These are phyloP conservation scores for Toxoplasma gondii DNA, from an alignment of 169 alveolate species.

Conservation along the genomic window DNA sequence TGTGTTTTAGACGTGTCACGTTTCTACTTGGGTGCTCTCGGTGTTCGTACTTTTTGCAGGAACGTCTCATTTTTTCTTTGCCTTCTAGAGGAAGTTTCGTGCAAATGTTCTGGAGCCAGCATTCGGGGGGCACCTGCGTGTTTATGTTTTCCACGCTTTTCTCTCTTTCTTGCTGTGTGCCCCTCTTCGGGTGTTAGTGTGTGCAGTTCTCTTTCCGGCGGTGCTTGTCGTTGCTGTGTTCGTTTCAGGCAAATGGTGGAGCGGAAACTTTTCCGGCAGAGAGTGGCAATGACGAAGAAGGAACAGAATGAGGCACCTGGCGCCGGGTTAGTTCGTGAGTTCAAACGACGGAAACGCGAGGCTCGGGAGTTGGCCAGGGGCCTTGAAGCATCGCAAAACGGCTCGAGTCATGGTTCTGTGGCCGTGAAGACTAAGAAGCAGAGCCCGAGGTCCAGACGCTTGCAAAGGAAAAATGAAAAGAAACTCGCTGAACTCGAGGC, in stretches of 20 bases:
- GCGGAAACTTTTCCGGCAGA: background rate
- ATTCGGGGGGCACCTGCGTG: background rate
- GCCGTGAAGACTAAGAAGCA: background rate
- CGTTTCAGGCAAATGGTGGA: constrained; percentile 4
- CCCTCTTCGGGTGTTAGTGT: too few species aligned
- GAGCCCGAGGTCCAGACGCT: background rate
- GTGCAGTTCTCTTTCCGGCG: too few species aligned
- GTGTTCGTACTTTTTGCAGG: too few species aligned
- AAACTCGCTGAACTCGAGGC: background rate
- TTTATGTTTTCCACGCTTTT: background rate
- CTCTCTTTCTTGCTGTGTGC: background rate
- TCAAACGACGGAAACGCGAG: background rate
- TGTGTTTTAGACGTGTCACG: too few species aligned
- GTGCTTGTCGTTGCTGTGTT: background rate
- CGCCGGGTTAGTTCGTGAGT: background rate
- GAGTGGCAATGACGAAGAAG: background rate
- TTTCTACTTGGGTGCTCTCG: too few species aligned
- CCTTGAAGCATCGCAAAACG: background rate
- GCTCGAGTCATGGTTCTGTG: background rate
- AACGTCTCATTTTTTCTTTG: too few species aligned
- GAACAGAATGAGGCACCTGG: constrained; percentile 15
- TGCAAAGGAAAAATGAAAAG: background rate
- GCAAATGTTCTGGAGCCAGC: too few species aligned
- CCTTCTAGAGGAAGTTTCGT: too few species aligned
- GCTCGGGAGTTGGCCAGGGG: background rate